phyloP scores from a whole-genome alignment of 2,329 filamentous ascomycete species.

The Colletotrichum australisinense region DNA sequence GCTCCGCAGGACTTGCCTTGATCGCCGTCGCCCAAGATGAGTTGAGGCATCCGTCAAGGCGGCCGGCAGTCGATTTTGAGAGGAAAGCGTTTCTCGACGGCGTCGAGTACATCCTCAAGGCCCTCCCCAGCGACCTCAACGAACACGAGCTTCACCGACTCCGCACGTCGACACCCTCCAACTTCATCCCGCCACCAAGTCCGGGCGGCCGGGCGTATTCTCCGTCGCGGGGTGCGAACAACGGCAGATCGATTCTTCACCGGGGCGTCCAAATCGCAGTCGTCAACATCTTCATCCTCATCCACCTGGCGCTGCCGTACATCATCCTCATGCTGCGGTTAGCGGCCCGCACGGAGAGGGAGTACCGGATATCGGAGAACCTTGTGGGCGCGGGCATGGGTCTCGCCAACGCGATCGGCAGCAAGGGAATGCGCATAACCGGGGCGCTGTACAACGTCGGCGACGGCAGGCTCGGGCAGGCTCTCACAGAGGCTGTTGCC shows the following conservation, averaged over 20 bases:
- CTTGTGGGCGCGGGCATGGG: conserved; percentile 63
- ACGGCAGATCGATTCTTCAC: conserved; percentile 63
- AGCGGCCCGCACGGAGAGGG: conserved; percentile 72
- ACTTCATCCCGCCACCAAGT: conserved; percentile 35
- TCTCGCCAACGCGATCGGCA: conserved; percentile 64
- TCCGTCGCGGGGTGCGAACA: conserved; percentile 37
- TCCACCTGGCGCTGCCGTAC: conserved; percentile 72
- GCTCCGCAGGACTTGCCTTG: conserved; percentile 25
- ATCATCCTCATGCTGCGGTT: conserved; percentile 63
- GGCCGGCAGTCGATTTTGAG: conserved; percentile 47
- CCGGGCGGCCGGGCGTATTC: conserved; percentile 40
- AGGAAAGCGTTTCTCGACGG: conserved; percentile 74
- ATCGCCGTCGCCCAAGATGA: conserved; percentile 32
- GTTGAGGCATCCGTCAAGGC: conserved; percentile 14
- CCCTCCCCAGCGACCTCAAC: conserved; percentile 68
- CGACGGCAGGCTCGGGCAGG: conserved; percentile 72
- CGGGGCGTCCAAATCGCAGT: conserved; percentile 66
- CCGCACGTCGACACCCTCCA: conserved; percentile 59
- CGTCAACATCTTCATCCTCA: conserved; percentile 67
- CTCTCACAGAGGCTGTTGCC: conserved; percentile 63
- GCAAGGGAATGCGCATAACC: conserved; percentile 61
- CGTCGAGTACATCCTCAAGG: conserved; percentile 72
- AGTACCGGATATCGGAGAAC: conserved; percentile 72
- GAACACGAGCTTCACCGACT: conserved; percentile 64
- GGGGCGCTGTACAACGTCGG: conserved; percentile 69